Evolutionary conservation across 2,329 filamentous ascomycete genomes (phyloP).

Genomic region (Phyllosticta ampelicida): DNA sequence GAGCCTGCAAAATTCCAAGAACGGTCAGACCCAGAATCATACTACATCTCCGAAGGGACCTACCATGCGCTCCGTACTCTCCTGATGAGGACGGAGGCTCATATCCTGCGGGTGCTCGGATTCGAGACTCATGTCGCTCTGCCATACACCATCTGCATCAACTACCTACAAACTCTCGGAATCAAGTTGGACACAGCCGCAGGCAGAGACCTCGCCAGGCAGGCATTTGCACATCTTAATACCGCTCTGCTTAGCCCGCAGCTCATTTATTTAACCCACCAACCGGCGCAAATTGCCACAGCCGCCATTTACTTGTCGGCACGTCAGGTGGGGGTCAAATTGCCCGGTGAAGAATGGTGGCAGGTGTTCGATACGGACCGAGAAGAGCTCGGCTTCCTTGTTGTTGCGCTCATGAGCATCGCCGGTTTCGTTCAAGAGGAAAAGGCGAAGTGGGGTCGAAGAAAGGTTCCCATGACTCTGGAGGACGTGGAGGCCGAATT

Average conservation of each 20-base stretch:
- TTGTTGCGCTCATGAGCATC: conserved; percentile 73
- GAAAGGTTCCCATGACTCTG: conserved; percentile 49
- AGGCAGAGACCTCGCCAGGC: conserved; percentile 47
- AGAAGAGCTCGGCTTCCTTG: conserved; percentile 87
- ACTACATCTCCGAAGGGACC: conserved; percentile 59
- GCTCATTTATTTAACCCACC: conserved; percentile 81
- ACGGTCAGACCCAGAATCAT: conserved; percentile 18
- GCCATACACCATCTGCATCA: conserved; percentile 77
- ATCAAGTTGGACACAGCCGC: conserved; percentile 39
- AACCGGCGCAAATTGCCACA: conserved; percentile 74
- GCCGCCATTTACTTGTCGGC: conserved; percentile 87
- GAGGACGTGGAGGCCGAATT: conserved; percentile 50
- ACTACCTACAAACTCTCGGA: conserved; percentile 83
- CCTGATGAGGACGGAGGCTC: conserved; percentile 64
- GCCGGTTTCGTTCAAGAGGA: conserved; percentile 57
- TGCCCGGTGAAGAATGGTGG: conserved; percentile 89
- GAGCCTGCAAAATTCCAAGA: conserved; percentile 24
- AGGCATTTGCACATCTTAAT: conserved; percentile 71
- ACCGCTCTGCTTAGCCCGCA: conserved; percentile 77
- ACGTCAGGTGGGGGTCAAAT: conserved; percentile 60
- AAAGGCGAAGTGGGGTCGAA: conserved; percentile 40
- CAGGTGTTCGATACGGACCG: conserved; percentile 94
- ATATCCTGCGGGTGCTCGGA: conserved; percentile 62
- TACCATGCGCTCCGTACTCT: conserved; percentile 55
- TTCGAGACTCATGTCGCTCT: conserved; percentile 80